phyloP scores from a whole-genome alignment of 2,329 filamentous ascomycete species.

The Fusarium sp. region DNA sequence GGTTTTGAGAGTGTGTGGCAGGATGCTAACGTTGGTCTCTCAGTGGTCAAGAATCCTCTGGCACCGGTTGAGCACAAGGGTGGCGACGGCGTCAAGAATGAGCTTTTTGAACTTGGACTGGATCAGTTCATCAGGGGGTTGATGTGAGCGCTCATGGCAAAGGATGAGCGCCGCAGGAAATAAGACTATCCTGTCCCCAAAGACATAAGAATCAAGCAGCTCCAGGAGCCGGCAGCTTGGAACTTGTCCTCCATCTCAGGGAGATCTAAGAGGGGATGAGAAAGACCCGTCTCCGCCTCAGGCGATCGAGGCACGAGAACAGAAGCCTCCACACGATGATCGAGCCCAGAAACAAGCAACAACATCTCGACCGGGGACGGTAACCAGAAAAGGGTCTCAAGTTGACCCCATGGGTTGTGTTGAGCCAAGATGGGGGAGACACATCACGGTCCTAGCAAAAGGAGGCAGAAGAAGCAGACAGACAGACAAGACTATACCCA shows the following conservation, averaged over 20 bases:
- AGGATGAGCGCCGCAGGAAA: slow-evolving; percentile 14
- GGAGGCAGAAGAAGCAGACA: slow-evolving; percentile 1
- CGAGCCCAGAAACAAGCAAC: neutral
- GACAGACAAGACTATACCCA: slow-evolving; percentile 31
- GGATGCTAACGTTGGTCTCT: neutral
- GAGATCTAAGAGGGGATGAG: too few relatives aligned
- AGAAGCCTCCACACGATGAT: neutral
- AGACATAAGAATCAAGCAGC: neutral
- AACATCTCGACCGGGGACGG: neutral
- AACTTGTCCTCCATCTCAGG: neutral
- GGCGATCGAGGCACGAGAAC: neutral
- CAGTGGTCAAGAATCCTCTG: slow-evolving; percentile 77
- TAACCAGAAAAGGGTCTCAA: neutral
- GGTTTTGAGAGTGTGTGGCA: neutral
- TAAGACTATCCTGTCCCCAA: neutral
- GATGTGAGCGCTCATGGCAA: slow-evolving; percentile 54
- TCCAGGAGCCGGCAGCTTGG: neutral
- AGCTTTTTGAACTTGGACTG: slow-evolving; percentile 76
- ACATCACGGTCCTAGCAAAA: slow-evolving; percentile 3
- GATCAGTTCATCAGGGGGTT: slow-evolving; percentile 81
- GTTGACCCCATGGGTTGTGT: neutral
- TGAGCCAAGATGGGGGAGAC: neutral
- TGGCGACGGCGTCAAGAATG: slow-evolving; percentile 76
- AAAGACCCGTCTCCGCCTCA: neutral
- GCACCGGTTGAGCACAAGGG: slow-evolving; percentile 75